Conservation (phyloP, 495 filamentous ascomycete genomes). For the Neurospora sp. region DNA sequence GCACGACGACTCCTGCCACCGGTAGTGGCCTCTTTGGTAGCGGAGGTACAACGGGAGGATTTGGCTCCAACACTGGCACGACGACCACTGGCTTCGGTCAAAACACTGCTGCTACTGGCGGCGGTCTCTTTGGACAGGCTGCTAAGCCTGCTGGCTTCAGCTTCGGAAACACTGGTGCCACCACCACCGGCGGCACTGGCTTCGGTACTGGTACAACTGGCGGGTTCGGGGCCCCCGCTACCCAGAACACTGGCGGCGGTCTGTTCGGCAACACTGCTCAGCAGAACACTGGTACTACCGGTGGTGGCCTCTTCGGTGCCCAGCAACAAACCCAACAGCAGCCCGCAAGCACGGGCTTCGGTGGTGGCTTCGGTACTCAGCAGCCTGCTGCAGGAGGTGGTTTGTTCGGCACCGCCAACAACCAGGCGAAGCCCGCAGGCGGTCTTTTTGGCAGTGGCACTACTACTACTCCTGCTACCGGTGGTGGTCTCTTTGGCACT, state of each 20-base stretch:
- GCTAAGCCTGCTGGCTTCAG: slow-evolving; percentile 25
- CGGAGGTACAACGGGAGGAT: slow-evolving; percentile 10
- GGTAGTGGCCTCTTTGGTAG: slow-evolving; percentile 8
- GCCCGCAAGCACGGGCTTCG: slow-evolving; percentile 12
- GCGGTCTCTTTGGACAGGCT: slow-evolving; percentile 25
- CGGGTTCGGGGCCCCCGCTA: slow-evolving; percentile 19
- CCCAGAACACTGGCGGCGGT: slow-evolving; percentile 40
- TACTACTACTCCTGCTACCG: slow-evolving; percentile 17
- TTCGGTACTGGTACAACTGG: slow-evolving; percentile 15
- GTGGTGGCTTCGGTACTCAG: slow-evolving; percentile 17
- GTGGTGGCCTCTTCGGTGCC: slow-evolving; percentile 41
- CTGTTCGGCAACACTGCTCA: slow-evolving; percentile 44
- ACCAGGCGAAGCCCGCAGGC: slow-evolving; percentile 33
- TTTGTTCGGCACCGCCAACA: slow-evolving; percentile 45
- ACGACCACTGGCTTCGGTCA: slow-evolving; percentile 28
- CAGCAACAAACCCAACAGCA: slow-evolving; percentile 6
- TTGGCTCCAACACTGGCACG: slow-evolving; percentile 24
- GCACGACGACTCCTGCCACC: slow-evolving; percentile 17
- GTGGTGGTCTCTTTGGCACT: slow-evolving; percentile 36
- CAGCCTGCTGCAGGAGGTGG: slow-evolving; percentile 35
- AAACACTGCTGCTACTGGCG: slow-evolving; percentile 25
- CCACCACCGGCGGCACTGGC: slow-evolving; percentile 15
- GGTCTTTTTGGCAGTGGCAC: slow-evolving; percentile 41
- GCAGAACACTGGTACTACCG: slow-evolving; percentile 11
- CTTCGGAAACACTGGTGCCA: slow-evolving; percentile 15